Evolutionary conservation across 2,329 filamentous ascomycete genomes (phyloP), one percentile per base, ranked within the genome.

Genomic region (Fulvia fulva): DNA sequence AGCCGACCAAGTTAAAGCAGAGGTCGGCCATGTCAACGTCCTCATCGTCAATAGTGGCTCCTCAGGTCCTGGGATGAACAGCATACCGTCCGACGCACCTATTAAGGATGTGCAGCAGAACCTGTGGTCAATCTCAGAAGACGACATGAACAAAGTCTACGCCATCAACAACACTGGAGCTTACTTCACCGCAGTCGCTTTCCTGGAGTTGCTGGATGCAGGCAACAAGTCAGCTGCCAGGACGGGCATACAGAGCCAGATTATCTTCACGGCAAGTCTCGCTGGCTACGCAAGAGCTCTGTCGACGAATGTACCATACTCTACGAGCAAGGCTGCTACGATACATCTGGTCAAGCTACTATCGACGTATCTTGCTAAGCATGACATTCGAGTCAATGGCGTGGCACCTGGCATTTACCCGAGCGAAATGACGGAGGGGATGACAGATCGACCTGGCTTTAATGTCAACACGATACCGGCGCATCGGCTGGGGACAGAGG

Each of bases 401-500:
- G 68, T 80, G 19, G 73, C 71, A 25, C 78, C 78, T 0, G 78
- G 78, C 2, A 58, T 61, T n/a, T 58, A 58, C 45, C 55, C 53
- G 12, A 58, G 52, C 53, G 58, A 60, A 21, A 57, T 57, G 58
- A 60, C 58, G 12, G 51, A 54, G 28, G 51, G 51, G 23, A 30
- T 55, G 23, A 55, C 52, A n/a, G 47, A 32, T 21, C 32, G 41
- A 21, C 58, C 55, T 5, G 58, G 58, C 7, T 57, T 60, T 37
- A 57, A 52, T 51, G 55, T 57, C 12, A 43, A 46, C 19, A 57
- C 55, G 3, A 57, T 57, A 44, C 58, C 58, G 30, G 58, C 55
- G 8, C 19, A 80, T 28, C 76, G 86, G 47, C 76, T 82, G 59
- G 86, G 86, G 1, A 78, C 80, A 34, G 79, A 84, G 57, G 74